Evolutionary conservation across 2,329 filamentous ascomycete genomes (phyloP).

Genomic region (Phoma herbarum): DNA sequence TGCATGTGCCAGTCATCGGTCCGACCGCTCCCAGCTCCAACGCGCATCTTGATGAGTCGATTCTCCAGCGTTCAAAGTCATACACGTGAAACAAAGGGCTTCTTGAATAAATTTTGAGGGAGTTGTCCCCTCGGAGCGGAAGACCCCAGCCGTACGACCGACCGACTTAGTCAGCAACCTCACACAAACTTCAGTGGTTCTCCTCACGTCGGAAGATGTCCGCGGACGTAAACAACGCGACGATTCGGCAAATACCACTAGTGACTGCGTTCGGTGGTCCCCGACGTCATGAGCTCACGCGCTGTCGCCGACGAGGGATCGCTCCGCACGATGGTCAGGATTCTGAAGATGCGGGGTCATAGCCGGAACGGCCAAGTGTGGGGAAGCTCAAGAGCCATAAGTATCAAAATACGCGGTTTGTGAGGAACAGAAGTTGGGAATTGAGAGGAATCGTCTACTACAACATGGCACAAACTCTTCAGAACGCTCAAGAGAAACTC

Average conservation of each 20-base stretch:
- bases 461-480: constrained; percentile 21
- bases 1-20: neutral
- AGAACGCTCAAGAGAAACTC: constrained; percentile 27
- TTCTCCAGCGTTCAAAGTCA: neutral
- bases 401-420: neutral
- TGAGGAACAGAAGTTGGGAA: neutral
- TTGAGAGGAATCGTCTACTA: neutral
- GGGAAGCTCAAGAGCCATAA: constrained; percentile 14
- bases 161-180: neutral
- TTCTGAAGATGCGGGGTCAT: constrained; percentile 16
- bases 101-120: neutral
- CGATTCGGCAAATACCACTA: constrained; percentile 6
- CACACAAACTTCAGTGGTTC: neutral
- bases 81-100: neutral
- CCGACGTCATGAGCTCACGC: constrained; percentile 10
- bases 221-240: constrained; percentile 4
- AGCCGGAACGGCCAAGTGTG: constrained; percentile 6
- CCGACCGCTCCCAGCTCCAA: neutral
- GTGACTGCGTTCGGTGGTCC: neutral
- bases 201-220: constrained; percentile 12
- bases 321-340: neutral
- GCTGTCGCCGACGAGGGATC: neutral
- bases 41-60: neutral
- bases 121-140: neutral
- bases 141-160: constrained; percentile 10